These are phyloP conservation scores for Aspergillus latus DNA, from an alignment of 2,329 filamentous ascomycete genomes.

Conservation along the genomic window DNA sequence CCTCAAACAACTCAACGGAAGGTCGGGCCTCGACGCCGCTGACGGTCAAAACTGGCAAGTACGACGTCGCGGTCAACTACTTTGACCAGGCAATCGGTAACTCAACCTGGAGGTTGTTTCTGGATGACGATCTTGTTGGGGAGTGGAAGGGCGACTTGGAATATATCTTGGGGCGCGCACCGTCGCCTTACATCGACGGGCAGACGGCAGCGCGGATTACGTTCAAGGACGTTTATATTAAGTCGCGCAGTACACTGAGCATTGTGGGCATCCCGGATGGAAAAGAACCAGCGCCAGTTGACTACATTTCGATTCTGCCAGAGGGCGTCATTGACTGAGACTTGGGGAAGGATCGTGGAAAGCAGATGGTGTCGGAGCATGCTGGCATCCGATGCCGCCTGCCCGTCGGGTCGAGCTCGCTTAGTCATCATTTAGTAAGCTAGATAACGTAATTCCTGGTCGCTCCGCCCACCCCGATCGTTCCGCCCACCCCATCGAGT, in stretches of 20 bases:
- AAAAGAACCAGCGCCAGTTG: conserved; percentile 63
- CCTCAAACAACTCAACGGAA: conserved; percentile 51
- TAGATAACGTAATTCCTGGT: too few relatives aligned
- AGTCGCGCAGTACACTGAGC: conserved; percentile 54
- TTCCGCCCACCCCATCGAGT: too few relatives aligned
- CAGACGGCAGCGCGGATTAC: conserved; percentile 65
- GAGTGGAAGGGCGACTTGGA: conserved; percentile 62
- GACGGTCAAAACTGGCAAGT: conserved; percentile 53
- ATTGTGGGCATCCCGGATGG: conserved; percentile 61
- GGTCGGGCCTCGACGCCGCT: conserved; percentile 53
- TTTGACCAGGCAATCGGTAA: conserved; percentile 61
- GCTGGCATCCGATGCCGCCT: too few relatives aligned
- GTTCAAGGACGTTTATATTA: conserved; percentile 53
- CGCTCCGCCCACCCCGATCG: too few relatives aligned
- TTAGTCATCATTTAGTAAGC: too few relatives aligned
- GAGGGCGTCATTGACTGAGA: conserved; percentile 55
- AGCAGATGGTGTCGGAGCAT: background rate
- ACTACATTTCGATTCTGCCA: conserved; percentile 66
- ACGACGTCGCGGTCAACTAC: conserved; percentile 66
- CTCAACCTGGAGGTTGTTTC: conserved; percentile 55
- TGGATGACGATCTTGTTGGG: conserved; percentile 56
- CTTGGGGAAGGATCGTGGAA: background rate
- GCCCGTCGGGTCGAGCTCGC: too few relatives aligned
- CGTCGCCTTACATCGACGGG: conserved; percentile 61
- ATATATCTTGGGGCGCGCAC: conserved; percentile 58